Percentiles rank a stretch among this genome's conserved stretches.
Evolutionary conservation across 1,284 basidiomycete genomes (phyloP).

Genomic region (Mycena sp.): DNA sequence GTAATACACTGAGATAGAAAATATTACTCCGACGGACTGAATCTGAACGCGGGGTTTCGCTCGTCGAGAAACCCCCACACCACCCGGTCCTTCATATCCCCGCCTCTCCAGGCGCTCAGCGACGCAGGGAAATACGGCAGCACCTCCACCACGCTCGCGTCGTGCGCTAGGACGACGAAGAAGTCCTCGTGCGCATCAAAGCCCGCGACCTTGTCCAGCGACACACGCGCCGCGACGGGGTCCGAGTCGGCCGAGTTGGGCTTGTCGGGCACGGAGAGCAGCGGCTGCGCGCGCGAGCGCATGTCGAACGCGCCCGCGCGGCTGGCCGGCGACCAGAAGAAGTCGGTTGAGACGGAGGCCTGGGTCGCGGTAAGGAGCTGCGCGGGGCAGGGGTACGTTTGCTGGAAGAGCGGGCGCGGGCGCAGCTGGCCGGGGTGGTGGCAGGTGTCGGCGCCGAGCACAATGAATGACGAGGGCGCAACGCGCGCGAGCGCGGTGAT

Average conservation of each 20-base stretch:
- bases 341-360: constrained; percentile 14
- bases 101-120: constrained; percentile 31
- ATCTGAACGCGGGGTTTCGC: constrained; percentile 21
- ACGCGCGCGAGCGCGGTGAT: constrained; percentile 33
- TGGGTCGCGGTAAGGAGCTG: constrained; percentile 12
- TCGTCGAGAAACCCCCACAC: constrained; percentile 33
- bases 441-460: constrained; percentile 34
- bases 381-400: constrained; percentile 27
- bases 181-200: constrained; percentile 33
- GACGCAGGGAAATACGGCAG: constrained; percentile 24
- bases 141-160: constrained; percentile 16
- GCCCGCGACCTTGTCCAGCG: constrained; percentile 19
- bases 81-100: constrained; percentile 31
- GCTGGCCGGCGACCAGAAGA: constrained; percentile 17
- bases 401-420: constrained; percentile 23
- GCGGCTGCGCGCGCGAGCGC: constrained; percentile 8
- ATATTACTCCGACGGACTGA: not conserved
- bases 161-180: constrained; percentile 33
- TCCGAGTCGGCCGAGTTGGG: not conserved
- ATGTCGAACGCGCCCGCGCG: constrained; percentile 11
- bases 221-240: constrained; percentile 2
- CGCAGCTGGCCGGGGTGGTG: constrained; percentile 36
- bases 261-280: constrained; percentile 13
- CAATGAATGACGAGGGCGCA: constrained; percentile 29
- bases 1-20: no score